Base-by-base conservation (phyloP, 306 rosid genomes). In the Fragaria iinumae region DNA sequence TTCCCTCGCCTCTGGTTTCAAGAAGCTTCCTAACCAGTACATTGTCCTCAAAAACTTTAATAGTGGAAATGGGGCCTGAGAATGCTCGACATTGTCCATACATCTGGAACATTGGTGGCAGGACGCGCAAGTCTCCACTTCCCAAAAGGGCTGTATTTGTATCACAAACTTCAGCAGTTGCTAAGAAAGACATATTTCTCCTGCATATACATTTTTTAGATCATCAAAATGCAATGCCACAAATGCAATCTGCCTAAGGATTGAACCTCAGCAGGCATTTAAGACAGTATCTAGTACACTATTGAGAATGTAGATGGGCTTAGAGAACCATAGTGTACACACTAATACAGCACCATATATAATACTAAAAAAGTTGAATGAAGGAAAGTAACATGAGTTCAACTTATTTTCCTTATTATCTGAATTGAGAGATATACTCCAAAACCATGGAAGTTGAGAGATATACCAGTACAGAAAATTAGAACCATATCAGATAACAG, bases 31-130 rank as follows among this genome's bases (percentile, higher is more conserved):
- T 86, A 10, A 93, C 89, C 52, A 93, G 48, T 14, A 88, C 91
- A 52, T 88, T 93, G 83, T 93, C 97, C 80, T 93, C 97, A 52
- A 93, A 86, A 72, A 89, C 93, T 85, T 87, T 90, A 9, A 93
- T 49, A 0, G 97, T 93, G 18, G 77, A 83, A 27, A 90, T 69
- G 4, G 86, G 90, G 0, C 96, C 96, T 0, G 89, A 90, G 79
- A 93, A 93, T 11, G 83, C 84, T 68, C 73, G 70, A 0, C 81
- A 5, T 52, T 77, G 88, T 32, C 97, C 97, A 23, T 89, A 93
- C 8, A 25, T 49, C 74, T 75, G 83, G 82, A 93, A 88, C 36
- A 73, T 69, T 12, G 93, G 89, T 44, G 88, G 83, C 83, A 87
- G 80, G 21, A 82, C 88, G 8, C 88, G 86, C 80, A 87, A 32